Evolutionary conservation across 352 stramenopile species (phyloP), one percentile per base, ranked within the genome.

Genomic region (Plasmopara viticola): DNA sequence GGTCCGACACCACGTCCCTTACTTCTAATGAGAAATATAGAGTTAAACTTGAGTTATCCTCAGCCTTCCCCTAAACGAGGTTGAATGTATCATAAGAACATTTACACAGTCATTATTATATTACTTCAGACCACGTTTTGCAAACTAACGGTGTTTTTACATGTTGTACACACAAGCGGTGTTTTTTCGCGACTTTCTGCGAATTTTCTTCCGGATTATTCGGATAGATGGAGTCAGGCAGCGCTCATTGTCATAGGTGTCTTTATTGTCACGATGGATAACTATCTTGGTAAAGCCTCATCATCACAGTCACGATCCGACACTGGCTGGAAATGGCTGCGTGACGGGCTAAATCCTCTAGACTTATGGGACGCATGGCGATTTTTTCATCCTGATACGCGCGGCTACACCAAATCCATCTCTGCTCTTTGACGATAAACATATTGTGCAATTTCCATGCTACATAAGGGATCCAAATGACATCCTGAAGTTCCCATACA

Each of bases 401-500:
- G 42, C 4, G 48, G 59, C 9, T 66, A 38, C 17, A 61, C 58
- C 0, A 49, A 43, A 8, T 48, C 52, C 6, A 60, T 8, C 60
- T 57, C 18, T 65, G 57, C 30, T 57, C 53, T 39, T 12, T 64
- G 2, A 60, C 51, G 12, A 41, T 51, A 0, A 37, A 57, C 29
- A 34, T 64, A 4, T 9, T 60, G 5, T 34, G 57, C 6, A 17
- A 57, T 5, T 40, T 60, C 10, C 28, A 60, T 0, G 42, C 25
- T 17, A 44, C 28, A 10, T 61, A 1, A 17, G 48, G 6, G 58
- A 65, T n/a, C n/a, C 12, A 1, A 53, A 12, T 60, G 58, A 46
- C 46, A 60, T 28, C 51, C 42, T n/a, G 58, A 60, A 25, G 58
- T 57, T n/a, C 51, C 54, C 30, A 37, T 57, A 33, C 42, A 25